Evolutionary conservation across 2,329 filamentous ascomycete species (phyloP).

Genomic region (Sarocladium kiliense): DNA sequence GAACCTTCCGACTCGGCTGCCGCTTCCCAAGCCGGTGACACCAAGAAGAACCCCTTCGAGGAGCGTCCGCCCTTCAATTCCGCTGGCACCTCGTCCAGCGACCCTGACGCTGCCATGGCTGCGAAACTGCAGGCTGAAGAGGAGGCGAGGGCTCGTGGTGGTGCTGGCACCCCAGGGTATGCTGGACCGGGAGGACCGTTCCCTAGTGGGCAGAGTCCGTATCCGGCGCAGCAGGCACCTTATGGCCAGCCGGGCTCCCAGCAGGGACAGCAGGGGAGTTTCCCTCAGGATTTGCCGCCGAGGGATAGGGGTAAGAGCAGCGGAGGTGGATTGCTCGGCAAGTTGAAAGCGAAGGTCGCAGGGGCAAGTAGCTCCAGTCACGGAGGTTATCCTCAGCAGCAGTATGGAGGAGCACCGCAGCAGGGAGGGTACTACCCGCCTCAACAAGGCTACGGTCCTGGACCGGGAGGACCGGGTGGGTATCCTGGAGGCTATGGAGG

Average conservation of each 20-base stretch:
- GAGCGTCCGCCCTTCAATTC: slow-evolving; percentile 30
- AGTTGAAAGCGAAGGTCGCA: slow-evolving; percentile 45
- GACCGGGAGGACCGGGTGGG: slow-evolving; percentile 19
- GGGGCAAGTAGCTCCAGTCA: slow-evolving; percentile 17
- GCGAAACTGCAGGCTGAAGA: slow-evolving; percentile 80
- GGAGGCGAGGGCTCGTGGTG: slow-evolving; percentile 51
- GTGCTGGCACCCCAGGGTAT: slow-evolving; percentile 37
- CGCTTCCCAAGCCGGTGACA: slow-evolving; percentile 37
- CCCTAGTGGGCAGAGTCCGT: slow-evolving; percentile 13
- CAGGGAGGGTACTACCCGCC: slow-evolving; percentile 19
- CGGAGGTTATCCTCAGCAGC: neutral
- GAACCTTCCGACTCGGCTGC: slow-evolving; percentile 30
- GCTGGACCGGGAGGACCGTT: slow-evolving; percentile 22
- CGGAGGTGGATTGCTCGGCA: slow-evolving; percentile 44
- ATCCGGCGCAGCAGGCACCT: slow-evolving; percentile 16
- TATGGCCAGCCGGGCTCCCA: slow-evolving; percentile 20
- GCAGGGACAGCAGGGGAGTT: slow-evolving; percentile 13
- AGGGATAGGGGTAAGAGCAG: slow-evolving; percentile 30
- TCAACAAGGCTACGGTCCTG: slow-evolving; percentile 19
- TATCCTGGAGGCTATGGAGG: slow-evolving; percentile 19
- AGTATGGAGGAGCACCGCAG: slow-evolving; percentile 16
- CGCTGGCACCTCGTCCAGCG: slow-evolving; percentile 28
- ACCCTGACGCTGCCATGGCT: slow-evolving; percentile 70
- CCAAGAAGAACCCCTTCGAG: slow-evolving; percentile 70
- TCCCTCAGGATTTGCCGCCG: slow-evolving; percentile 37